Base-by-base conservation (phyloP, 2,329 filamentous ascomycete species). In the Curvularia sp. region DNA sequence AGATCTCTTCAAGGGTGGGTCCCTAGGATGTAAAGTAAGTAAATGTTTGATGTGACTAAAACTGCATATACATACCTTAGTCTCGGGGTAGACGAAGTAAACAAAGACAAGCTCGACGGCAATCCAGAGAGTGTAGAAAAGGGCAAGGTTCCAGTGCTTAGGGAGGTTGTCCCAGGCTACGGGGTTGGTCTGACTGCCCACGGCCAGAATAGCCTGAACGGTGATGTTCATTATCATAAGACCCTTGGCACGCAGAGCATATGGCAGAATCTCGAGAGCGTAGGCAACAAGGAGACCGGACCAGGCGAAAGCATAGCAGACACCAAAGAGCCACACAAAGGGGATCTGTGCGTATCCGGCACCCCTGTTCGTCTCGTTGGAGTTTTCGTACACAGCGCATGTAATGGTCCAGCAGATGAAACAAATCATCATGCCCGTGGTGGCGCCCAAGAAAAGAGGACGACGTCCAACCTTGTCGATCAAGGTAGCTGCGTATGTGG, bases 1-100 rank as follows among this genome's bases (percentile, higher is more conserved):
- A 85, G 63, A 89, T 84, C 72, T 89, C 87, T 72, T 90, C 88
- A 0, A 91, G 85, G 1, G 88, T 90, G 0, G 87, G 86, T 2
- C 88, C 88, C 69, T 55, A 5, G n/a, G 7, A 12, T n/a, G 28
- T 18, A n/a, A 8, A 5, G 35, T 54, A 26, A 50, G 44, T 10
- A 49, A 26, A 20, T 4, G 39, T 22, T 31, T 33, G 8, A 20
- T 24, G 10, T 10, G 24, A 35, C 20, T 4, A 55, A 8, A 30
- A 30, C 18, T 3, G 8, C 2, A 10, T 31, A 24, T 49, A 44
- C 46, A 30, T 55, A 55, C 53, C 53, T 86, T 87, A 13, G 88
- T 91, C 79, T 92, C 66, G 20, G 63, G 63, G 41, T 69, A 69
- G 18, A 68, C 60, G 44, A 68, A 66, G 59, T 68, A 89, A 26